phyloP scores from a whole-genome alignment of 441 rosid species.

The Pelargonium fulgidum region DNA sequence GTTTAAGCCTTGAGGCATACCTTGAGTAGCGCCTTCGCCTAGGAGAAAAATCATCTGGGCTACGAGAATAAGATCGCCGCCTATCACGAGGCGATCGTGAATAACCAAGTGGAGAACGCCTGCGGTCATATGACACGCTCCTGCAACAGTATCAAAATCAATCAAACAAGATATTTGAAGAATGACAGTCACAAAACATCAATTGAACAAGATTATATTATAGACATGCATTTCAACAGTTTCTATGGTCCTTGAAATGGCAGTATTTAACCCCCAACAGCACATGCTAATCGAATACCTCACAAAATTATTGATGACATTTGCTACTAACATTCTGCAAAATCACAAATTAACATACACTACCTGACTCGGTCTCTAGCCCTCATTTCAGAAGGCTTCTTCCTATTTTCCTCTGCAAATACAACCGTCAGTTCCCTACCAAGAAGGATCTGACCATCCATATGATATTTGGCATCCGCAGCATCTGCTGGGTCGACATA shows the following conservation, averaged over 20 bases:
- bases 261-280: not conserved
- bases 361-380: constrained; percentile 59
- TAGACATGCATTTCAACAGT: not conserved
- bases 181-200: not conserved
- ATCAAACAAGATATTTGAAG: not conserved
- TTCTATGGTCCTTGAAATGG: not conserved
- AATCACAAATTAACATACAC: not conserved
- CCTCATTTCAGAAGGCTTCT: constrained; percentile 71
- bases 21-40: constrained; percentile 41
- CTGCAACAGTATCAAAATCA: constrained; percentile 21
- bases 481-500: constrained; percentile 59
- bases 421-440: constrained; percentile 59
- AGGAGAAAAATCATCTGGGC: constrained; percentile 46
- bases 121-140: constrained; percentile 30
- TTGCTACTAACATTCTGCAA: not conserved
- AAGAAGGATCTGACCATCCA: constrained; percentile 59
- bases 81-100: constrained; percentile 45
- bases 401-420: constrained; percentile 66
- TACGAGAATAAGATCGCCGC: constrained; percentile 41
- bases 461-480: constrained; percentile 55
- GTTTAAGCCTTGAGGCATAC: constrained; percentile 16
- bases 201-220: not conserved
- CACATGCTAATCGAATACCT: not conserved
- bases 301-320: not conserved
- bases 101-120: constrained; percentile 35